A percentile compares a stretch with the other conserved stretches of the same genome.
These are phyloP conservation scores for Panicum virgatum DNA, from an alignment of 202 grass and related monocot genomes.

Conservation along the genomic window DNA sequence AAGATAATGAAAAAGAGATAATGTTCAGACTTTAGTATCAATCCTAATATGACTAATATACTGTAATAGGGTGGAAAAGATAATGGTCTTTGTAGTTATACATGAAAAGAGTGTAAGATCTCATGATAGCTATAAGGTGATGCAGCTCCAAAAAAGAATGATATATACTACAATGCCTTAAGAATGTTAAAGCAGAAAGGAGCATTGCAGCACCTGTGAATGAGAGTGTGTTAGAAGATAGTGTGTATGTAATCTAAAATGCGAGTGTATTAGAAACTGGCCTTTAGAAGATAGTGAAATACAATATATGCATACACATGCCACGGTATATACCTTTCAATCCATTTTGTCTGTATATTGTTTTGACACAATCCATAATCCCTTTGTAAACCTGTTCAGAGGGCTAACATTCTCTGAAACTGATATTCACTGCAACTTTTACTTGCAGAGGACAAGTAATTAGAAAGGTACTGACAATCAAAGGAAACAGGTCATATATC, in stretches of 20 bases:
- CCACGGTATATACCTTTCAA: conserved; percentile 87
- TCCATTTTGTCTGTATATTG: conserved; percentile 82
- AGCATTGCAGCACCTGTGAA: conserved; percentile 2
- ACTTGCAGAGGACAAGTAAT: conserved; percentile 52
- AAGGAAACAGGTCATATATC: conserved; percentile 13
- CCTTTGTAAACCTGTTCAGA: conserved; percentile 78
- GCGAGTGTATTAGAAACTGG: conserved; percentile 1
- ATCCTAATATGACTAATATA: too few species aligned
- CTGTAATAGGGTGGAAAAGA: too few species aligned
- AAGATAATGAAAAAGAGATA: too few species aligned
- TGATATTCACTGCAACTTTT: conserved; percentile 50
- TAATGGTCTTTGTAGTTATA: too few species aligned
- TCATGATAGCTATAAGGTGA: conserved; percentile 13
- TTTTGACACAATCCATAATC: conserved; percentile 81
- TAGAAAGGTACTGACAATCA: conserved; percentile 4
- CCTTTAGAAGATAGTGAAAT: conserved; percentile 16
- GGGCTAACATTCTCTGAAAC: conserved; percentile 48
- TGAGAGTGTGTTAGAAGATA: too few species aligned
- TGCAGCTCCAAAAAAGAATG: conserved; percentile 43
- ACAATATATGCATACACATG: conserved; percentile 58
- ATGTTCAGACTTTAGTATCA: too few species aligned
- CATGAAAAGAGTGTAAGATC: too few species aligned
- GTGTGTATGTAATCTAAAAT: too few species aligned
- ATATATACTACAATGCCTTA: conserved; percentile 45
- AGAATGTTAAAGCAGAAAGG: conserved; percentile 27